Evolutionary conservation across 768 basidiomycete genomes (phyloP).

Genomic region (Nevesoporus exiguus): DNA sequence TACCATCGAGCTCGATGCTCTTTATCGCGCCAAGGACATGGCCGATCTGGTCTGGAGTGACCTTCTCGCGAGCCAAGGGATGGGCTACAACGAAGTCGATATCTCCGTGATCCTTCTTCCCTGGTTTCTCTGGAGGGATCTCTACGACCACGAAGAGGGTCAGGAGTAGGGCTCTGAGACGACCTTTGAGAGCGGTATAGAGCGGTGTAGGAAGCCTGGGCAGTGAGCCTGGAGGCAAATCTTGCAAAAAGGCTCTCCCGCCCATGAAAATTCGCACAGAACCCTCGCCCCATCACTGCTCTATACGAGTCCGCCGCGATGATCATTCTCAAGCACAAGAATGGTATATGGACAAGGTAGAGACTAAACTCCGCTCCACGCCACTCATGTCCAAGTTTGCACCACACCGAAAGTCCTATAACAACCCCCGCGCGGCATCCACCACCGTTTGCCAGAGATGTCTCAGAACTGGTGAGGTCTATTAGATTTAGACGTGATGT

Average conservation of each 20-base stretch:
- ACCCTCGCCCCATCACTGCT: not conserved
- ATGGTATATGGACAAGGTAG: slow-evolving; percentile 5
- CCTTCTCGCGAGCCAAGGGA: slow-evolving; percentile 30
- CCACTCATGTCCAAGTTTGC: slow-evolving; percentile 73
- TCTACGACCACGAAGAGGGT: slow-evolving; percentile 49
- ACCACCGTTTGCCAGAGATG: slow-evolving; percentile 84
- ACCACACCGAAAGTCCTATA: slow-evolving; percentile 61
- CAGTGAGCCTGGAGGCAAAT: slow-evolving; percentile 43
- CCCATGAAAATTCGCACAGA: slow-evolving; percentile 46
- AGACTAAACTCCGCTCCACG: slow-evolving; percentile 12
- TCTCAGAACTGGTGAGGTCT: slow-evolving; percentile 52
- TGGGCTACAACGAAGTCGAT: slow-evolving; percentile 60
- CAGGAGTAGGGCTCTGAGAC: slow-evolving; percentile 39
- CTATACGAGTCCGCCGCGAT: not conserved
- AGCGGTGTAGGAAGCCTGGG: slow-evolving; percentile 58
- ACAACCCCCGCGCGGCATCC: slow-evolving; percentile 58
- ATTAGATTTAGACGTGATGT: slow-evolving; percentile 4
- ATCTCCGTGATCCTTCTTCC: slow-evolving; percentile 65
- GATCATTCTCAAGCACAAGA: slow-evolving; percentile 14
- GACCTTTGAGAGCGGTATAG: slow-evolving; percentile 51
- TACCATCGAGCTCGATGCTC: slow-evolving; percentile 46
- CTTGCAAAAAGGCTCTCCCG: slow-evolving; percentile 60
- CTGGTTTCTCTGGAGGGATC: slow-evolving; percentile 61
- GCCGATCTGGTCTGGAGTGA: slow-evolving; percentile 38
- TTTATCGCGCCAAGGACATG: slow-evolving; percentile 45